Evolutionary conservation across 352 stramenopile species (phyloP).

Genomic region (Phytopythium montanum): DNA sequence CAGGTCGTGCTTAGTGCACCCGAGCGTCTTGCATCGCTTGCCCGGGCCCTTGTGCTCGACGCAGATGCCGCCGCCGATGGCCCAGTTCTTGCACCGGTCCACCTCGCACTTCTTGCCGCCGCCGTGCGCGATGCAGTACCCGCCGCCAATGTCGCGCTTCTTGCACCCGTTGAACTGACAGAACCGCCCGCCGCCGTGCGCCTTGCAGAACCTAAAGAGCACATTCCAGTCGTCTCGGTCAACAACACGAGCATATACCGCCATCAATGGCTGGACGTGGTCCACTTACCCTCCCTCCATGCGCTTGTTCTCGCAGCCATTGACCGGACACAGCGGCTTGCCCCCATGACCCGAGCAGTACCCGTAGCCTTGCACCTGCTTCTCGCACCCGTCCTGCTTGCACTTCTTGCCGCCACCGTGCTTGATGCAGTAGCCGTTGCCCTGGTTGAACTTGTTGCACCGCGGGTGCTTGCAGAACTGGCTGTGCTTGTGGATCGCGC

Average conservation of each 20-base stretch:
- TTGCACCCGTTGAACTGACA: slow-evolving; percentile 72
- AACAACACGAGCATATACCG: neutral
- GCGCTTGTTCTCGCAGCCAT: slow-evolving; percentile 78
- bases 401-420: slow-evolving; percentile 85
- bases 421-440: slow-evolving; percentile 82
- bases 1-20: slow-evolving; percentile 79
- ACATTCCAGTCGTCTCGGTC: neutral
- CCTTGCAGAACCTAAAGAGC: slow-evolving; percentile 65
- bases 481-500: slow-evolving; percentile 78
- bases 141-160: slow-evolving; percentile 83
- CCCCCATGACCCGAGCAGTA: slow-evolving; percentile 81
- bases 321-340: slow-evolving; percentile 69
- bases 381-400: slow-evolving; percentile 73
- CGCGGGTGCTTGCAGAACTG: slow-evolving; percentile 78
- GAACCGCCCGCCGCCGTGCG: slow-evolving; percentile 76
- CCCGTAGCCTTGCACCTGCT: slow-evolving; percentile 82
- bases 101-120: slow-evolving; percentile 84
- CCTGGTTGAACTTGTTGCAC: slow-evolving; percentile 85
- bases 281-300: slow-evolving; percentile 69
- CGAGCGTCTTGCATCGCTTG: slow-evolving; percentile 75
- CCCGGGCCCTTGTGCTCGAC: slow-evolving; percentile 71
- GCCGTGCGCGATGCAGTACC: slow-evolving; percentile 83
- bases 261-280: neutral
- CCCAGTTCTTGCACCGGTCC: slow-evolving; percentile 77
- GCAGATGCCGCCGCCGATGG: slow-evolving; percentile 74